Base-by-base conservation (phyloP, 208 protist genomes). In the Acanthamoeba healyi region DNA sequence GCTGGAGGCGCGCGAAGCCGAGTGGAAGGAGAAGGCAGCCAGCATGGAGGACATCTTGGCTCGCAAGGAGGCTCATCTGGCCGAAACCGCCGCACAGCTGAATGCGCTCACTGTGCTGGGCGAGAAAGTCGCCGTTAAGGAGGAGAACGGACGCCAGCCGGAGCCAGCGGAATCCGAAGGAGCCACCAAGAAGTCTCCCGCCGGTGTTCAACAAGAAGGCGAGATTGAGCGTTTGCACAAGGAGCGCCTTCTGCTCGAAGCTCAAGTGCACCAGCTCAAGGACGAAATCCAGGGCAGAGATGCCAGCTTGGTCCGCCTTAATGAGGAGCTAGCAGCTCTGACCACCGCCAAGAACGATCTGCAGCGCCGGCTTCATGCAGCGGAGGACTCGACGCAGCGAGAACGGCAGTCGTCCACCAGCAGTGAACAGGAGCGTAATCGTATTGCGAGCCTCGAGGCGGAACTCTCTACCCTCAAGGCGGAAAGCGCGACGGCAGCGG, bases 231-330 rank as follows among this genome's bases (percentile, higher is more conserved):
- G 22, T 15, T 29, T 77, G 29, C 67, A 10, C 67, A 77, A 40
- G 34, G 67, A 77, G 67, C 67, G 67, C n/a, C 32, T 77, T 10
- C 67, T 77, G 14, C 67, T 77, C 22, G 67, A 77, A 32, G 67
- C 67, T 24, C 14, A 77, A 2, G 17, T 77, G 67, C n/a, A 36
- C 0, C 67, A 36, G 6, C 67, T 44, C 14, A 77, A 15, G 0
- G 67, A 77, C 12, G 67, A 77, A 9, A 14, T 36, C n/a, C 67
- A 42, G 67, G 36, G 19, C 32, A 15, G 34, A 24, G 67, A 36
- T 32, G 22, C 36, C 67, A 26, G 67, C 67, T 32, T 77, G 34
- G 67, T 15, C 67, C 34, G 36, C 5, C 67, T 44, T 5, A 22
- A 14, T 24, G 67, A 77, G 10, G 67, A 77, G 67, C 36, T 77